These are phyloP conservation scores for Rhypophila decipiens DNA, from an alignment of 495 filamentous ascomycete genomes.

Conservation along the genomic window DNA sequence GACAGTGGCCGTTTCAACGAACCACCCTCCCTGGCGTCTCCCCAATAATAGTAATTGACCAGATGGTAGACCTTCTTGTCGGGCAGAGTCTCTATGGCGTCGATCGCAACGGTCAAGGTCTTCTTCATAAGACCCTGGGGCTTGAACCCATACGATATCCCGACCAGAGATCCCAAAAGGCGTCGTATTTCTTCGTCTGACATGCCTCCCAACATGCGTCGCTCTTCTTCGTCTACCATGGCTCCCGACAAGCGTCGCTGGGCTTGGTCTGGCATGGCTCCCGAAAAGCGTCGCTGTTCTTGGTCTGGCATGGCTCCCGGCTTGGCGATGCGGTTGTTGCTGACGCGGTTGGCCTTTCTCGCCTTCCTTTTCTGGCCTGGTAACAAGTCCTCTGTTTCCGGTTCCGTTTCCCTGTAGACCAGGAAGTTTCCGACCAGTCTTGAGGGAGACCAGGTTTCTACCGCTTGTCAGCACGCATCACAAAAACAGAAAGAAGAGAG, in stretches of 20 bases:
- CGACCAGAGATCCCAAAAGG: constrained; percentile 73
- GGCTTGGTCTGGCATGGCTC: neutral
- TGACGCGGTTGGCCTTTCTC: constrained; percentile 51
- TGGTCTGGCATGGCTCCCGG: constrained; percentile 21
- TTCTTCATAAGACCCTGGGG: constrained; percentile 82
- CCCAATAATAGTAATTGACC: constrained; percentile 81
- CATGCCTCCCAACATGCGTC: neutral
- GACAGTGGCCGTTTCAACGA: too few species aligned
- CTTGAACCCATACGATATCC: constrained; percentile 87
- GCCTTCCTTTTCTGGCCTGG: constrained; percentile 86
- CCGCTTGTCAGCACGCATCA: too few species aligned
- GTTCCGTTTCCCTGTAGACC: constrained; percentile 80
- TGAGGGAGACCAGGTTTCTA: constrained; percentile 88
- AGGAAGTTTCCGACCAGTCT: constrained; percentile 84
- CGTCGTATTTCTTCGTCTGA: constrained; percentile 56
- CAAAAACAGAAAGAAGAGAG: too few species aligned
- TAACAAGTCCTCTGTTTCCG: constrained; percentile 71
- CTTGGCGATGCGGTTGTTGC: constrained; percentile 17
- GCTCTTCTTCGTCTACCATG: neutral
- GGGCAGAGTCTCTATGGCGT: too few species aligned
- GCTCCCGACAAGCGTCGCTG: too few species aligned
- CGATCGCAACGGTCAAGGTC: constrained; percentile 79
- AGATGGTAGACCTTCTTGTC: constrained; percentile 67
- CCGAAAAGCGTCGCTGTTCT: constrained; percentile 4
- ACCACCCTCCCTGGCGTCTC: constrained; percentile 64